Evolutionary conservation across 1,284 basidiomycete genomes (phyloP).

Genomic region (Ustilago hordei): DNA sequence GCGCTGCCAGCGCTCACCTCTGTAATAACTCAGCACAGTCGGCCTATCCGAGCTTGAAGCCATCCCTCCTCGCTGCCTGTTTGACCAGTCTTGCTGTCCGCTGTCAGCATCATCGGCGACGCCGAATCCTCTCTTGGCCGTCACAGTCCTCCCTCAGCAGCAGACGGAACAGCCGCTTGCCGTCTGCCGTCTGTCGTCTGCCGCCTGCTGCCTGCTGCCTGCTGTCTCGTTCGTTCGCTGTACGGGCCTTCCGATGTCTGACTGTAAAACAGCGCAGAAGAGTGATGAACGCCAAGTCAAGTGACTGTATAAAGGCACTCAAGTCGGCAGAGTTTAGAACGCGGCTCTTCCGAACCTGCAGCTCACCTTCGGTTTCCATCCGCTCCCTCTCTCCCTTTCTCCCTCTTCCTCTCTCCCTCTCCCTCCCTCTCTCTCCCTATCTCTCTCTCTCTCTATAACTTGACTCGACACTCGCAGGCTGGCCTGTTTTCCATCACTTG

Average conservation of each 20-base stretch:
- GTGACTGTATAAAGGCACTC: conserved; percentile 23
- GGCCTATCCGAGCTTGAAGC: not conserved
- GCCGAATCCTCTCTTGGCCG: not conserved
- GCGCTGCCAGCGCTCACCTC: not conserved
- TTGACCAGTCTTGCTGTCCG: not conserved
- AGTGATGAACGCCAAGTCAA: not conserved
- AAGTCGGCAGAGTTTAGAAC: conserved; percentile 14
- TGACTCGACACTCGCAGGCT: conserved; percentile 6
- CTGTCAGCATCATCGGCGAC: conserved; percentile 2
- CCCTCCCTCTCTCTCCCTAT: not conserved
- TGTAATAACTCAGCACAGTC: not conserved
- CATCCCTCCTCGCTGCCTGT: not conserved
- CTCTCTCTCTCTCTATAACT: not conserved
- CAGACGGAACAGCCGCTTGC: conserved; percentile 3
- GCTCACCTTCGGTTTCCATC: not conserved
- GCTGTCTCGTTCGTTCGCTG: not conserved
- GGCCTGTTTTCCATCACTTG: conserved; percentile 3
- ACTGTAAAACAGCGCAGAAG: not conserved
- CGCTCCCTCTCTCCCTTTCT: not conserved
- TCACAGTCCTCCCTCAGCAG: not conserved
- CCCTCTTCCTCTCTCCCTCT: not conserved
- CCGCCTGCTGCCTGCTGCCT: not conserved
- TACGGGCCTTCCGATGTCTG: conserved; percentile 1
- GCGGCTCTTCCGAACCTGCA: conserved; percentile 14
- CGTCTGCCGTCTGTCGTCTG: not conserved